Conservation (phyloP, 1,139 yeast genomes). For the Suhomyces guaymorum region DNA sequence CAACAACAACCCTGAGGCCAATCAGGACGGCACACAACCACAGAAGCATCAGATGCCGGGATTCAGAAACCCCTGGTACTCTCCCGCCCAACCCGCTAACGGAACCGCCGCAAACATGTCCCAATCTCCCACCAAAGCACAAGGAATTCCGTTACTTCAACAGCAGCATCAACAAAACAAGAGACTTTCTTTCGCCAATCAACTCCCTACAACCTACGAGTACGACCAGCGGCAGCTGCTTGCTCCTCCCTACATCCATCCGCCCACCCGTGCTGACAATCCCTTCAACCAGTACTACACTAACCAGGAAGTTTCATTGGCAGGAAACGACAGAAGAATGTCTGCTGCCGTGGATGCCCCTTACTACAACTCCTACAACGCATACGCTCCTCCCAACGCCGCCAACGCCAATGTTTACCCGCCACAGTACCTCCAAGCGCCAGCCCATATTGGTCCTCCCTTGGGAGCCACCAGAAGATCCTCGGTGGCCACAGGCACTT, state of each 20-base stretch:
- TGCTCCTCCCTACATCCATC: constrained; percentile 39
- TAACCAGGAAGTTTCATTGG: constrained; percentile 38
- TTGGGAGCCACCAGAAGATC: constrained; percentile 15
- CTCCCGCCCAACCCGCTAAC: constrained; percentile 19
- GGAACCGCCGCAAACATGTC: constrained; percentile 7
- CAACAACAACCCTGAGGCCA: constrained; percentile 6
- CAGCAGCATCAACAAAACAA: constrained; percentile 38
- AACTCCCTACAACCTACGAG: constrained; percentile 56
- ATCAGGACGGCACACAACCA: constrained; percentile 12
- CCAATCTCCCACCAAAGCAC: constrained; percentile 18
- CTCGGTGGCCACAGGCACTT: constrained; percentile 13
- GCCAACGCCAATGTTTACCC: constrained; percentile 12
- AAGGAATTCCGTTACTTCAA: constrained; percentile 11
- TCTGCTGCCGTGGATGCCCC: constrained; percentile 43
- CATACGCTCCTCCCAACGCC: constrained; percentile 10
- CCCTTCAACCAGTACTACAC: constrained; percentile 50
- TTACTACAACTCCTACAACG: constrained; percentile 16
- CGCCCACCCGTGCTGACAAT: constrained; percentile 51
- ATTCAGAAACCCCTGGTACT: constrained; percentile 50
- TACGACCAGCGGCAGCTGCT: constrained; percentile 26
- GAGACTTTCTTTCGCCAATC: constrained; percentile 45
- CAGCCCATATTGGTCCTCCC: constrained; percentile 10
- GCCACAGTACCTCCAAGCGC: constrained; percentile 14
- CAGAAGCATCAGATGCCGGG: constrained; percentile 26
- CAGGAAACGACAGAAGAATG: constrained; percentile 39